Conservation (phyloP, 345 rosid species). For the Salix exigua region DNA sequence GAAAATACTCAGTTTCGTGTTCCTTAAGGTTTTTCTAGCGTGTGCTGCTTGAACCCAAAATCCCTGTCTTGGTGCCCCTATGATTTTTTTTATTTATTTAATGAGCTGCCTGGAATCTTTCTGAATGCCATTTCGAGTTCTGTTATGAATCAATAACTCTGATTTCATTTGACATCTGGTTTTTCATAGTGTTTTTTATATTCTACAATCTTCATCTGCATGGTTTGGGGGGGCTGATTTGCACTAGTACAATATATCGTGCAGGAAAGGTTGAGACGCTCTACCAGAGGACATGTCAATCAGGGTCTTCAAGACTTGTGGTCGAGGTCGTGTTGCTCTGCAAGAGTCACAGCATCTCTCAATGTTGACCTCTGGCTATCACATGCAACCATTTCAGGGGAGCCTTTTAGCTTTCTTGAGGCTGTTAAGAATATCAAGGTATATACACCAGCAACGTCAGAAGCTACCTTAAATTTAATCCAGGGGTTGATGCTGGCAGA, state of each 20-base stretch:
- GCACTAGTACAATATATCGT: background rate
- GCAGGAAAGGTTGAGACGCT: conserved; percentile 23
- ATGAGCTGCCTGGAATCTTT: background rate
- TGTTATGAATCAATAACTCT: background rate
- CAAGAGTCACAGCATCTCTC: conserved; percentile 8
- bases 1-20: background rate
- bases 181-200: too few relatives aligned
- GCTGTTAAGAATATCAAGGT: background rate
- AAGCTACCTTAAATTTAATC: conserved; percentile 19
- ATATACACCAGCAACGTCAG: background rate
- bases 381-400: background rate
- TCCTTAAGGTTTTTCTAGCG: background rate
- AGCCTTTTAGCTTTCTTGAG: background rate
- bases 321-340: conserved; percentile 4
- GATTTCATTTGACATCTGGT: background rate
- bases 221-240: background rate
- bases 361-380: conserved; percentile 5
- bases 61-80: background rate
- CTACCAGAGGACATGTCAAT: conserved; percentile 8
- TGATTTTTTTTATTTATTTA: background rate
- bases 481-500: conserved; percentile 44
- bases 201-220: background rate
- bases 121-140: background rate
- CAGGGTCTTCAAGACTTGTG: background rate
- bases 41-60: background rate